Conservation (phyloP, 345 rosid genomes). For the Clausena lansium region DNA sequence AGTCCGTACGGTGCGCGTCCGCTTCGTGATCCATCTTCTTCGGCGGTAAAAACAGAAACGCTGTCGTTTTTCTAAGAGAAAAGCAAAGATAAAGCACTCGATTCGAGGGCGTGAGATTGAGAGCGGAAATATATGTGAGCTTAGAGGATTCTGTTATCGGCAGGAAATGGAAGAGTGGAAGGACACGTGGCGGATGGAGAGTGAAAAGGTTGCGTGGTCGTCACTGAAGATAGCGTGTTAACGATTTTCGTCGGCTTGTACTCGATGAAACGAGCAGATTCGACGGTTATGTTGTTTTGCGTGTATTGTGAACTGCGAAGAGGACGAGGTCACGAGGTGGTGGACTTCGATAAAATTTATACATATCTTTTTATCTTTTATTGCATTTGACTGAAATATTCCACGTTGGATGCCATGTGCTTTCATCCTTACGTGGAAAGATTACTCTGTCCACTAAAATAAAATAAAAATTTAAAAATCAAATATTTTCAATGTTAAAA, state of each 20-base stretch:
- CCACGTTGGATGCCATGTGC: no score
- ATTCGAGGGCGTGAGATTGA: slow-evolving; percentile 36
- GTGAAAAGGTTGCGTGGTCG: slow-evolving; percentile 38
- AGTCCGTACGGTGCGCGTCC: slow-evolving; percentile 84
- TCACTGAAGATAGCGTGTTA: slow-evolving; percentile 38
- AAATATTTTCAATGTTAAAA: no score
- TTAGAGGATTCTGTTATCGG: slow-evolving; percentile 20
- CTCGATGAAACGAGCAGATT: slow-evolving; percentile 8
- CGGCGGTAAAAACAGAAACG: neutral
- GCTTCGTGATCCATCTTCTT: slow-evolving; percentile 79
- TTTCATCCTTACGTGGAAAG: no score
- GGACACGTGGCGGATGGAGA: slow-evolving; percentile 61
- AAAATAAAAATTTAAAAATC: no score
- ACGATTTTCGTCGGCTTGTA: slow-evolving; percentile 25
- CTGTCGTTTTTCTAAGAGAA: neutral
- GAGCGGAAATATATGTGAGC: slow-evolving; percentile 4
- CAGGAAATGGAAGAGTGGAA: slow-evolving; percentile 18
- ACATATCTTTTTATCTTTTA: no score
- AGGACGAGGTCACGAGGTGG: slow-evolving; percentile 25
- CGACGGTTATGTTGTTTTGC: slow-evolving; percentile 2
- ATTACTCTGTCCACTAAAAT: no score
- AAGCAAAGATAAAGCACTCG: slow-evolving; percentile 9
- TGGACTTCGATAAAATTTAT: neutral
- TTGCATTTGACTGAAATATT: no score
- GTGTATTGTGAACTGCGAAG: slow-evolving; percentile 2